phyloP scores from a whole-genome alignment of 2,329 filamentous ascomycete species.

The Pseudocercospora vitis region DNA sequence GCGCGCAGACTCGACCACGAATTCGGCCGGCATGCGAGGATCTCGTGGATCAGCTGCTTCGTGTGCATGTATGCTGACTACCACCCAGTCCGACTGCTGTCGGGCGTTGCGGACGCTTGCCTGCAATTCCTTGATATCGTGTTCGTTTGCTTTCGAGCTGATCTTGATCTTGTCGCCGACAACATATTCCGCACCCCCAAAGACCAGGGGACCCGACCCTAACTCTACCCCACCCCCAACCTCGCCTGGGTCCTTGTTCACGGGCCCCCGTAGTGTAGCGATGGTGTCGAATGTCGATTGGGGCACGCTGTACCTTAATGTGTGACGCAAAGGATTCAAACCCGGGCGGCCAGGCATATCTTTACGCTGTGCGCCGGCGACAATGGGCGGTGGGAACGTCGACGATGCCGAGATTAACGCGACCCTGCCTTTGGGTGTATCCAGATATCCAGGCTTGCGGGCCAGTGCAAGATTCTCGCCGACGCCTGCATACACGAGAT shows the following conservation, averaged over 20 bases:
- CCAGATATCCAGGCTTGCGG: slow-evolving; percentile 6
- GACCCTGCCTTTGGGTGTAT: slow-evolving; percentile 1
- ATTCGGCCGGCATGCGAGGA: slow-evolving; percentile 1
- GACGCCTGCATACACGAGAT: slow-evolving; percentile 1
- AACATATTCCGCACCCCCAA: neutral
- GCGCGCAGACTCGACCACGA: slow-evolving; percentile 1
- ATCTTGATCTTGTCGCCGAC: neutral
- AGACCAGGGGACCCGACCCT: neutral
- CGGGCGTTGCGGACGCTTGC: neutral
- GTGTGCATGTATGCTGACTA: neutral
- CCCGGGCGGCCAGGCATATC: slow-evolving; percentile 2
- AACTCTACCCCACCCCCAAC: no score
- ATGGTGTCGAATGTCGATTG: neutral
- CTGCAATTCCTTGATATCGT: neutral
- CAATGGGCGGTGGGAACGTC: slow-evolving; percentile 3
- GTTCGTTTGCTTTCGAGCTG: neutral
- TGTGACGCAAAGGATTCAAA: neutral
- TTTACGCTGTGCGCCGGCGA: slow-evolving; percentile 4
- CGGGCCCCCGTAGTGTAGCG: neutral
- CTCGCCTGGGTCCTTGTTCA: neutral
- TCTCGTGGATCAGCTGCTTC: neutral
- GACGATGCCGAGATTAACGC: slow-evolving; percentile 1
- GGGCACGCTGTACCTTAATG: neutral
- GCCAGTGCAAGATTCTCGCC: slow-evolving; percentile 7
- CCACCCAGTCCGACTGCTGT: neutral